Percentiles rank a stretch among this genome's conserved stretches.
These are phyloP conservation scores for Lichtheimia ornata DNA, from an alignment of 371 early-diverging fungal genomes.

Conservation along the genomic window DNA sequence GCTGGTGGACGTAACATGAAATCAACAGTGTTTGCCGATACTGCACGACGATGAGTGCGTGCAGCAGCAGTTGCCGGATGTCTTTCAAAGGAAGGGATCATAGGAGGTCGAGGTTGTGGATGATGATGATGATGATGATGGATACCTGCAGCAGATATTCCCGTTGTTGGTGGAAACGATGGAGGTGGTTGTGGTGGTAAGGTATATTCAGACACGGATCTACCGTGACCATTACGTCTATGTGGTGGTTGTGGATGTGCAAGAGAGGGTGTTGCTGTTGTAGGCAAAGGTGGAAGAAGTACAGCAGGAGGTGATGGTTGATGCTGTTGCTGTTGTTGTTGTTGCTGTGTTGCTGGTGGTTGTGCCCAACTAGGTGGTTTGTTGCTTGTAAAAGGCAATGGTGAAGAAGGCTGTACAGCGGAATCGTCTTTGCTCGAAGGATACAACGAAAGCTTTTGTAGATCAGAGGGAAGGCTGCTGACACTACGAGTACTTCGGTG, in stretches of 20 bases:
- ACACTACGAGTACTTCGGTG: slow-evolving; percentile 23
- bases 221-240: slow-evolving; percentile 9
- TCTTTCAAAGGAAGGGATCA: not conserved
- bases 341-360: not conserved
- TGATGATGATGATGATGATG: too few species aligned
- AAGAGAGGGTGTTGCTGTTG: slow-evolving; percentile 1
- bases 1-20: slow-evolving; percentile 15
- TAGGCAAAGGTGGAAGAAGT: not conserved
- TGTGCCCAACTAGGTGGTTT: slow-evolving; percentile 14
- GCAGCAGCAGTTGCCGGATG: not conserved
- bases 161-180: not conserved
- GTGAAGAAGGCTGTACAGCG: not conserved
- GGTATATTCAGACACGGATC: slow-evolving; percentile 14
- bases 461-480: slow-evolving; percentile 21
- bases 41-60: slow-evolving; percentile 4
- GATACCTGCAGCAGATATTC: too few species aligned
- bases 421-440: slow-evolving; percentile 12
- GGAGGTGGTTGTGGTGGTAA: slow-evolving; percentile 3
- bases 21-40: slow-evolving; percentile 10
- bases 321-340: not conserved
- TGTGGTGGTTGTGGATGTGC: slow-evolving; percentile 14
- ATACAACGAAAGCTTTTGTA: slow-evolving; percentile 21
- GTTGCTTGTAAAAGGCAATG: slow-evolving; percentile 6
- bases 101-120: too few species aligned
- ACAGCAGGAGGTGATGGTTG: not conserved